Base-by-base conservation (phyloP, 371 early-diverging fungal species). In the Actinomortierella wolfii region DNA sequence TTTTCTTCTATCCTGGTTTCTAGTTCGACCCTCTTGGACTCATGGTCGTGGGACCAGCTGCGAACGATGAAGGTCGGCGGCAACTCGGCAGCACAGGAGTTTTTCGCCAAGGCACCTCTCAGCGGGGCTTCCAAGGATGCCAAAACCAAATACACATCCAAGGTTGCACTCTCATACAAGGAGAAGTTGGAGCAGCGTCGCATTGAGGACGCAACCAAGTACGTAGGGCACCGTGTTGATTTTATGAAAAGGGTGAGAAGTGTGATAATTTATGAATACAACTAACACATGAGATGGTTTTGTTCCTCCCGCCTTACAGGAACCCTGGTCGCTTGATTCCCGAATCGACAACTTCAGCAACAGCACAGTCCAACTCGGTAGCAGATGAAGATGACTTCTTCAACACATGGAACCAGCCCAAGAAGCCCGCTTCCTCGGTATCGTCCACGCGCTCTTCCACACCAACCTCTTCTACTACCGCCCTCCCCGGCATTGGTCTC, bases 41-140 rank as follows among this genome's bases (percentile, higher is more conserved):
- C 90, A 18, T 97, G 97, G 98, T 86, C 90, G 9, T 89, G 95
- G 87, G 94, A 94, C 62, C 98, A 98, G 78, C 86, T 98, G 42
- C 89, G 97, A 24, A 79, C 85, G 25, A 96, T 97, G 97, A 95
- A 96, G 69, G 86, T 92, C 6, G 92, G 93, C 45, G 94, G 94
- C 5, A 94, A 93, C 63, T 84, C 83, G 75, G 84, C 87, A 28
- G 90, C 94, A 9, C 73, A 83, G 2, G 94, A 92, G 60, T 94
- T 89, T 63, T 94, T 95, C 79, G 80, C 86, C 51, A 88, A 87
- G 64, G 55, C 69, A 5, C 34, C 34, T 4, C 57, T 46, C 44
- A 9, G 64, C 3, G 66, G 68, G 39, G 74, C 76, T 14, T 79
- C 64, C 50, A 89, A 87, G 48, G 96, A 96, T 61, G 90, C 91